Conservation (phyloP, 441 rosid genomes). For the Sinapis alba region DNA sequence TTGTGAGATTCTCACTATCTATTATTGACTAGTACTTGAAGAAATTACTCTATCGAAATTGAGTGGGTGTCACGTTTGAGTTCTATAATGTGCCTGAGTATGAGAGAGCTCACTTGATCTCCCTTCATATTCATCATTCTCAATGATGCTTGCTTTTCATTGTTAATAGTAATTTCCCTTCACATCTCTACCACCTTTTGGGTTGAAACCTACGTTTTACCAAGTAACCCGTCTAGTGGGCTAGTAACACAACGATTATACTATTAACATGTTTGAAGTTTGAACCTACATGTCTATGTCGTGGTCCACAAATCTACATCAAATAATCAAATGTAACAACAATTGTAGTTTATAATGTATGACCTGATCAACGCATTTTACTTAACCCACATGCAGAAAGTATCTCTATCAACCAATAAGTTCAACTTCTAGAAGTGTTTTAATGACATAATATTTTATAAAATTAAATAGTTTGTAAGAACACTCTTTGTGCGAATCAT, state of each 20-base stretch:
- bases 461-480: neutral
- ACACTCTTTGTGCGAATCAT: neutral
- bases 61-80: conserved; percentile 30
- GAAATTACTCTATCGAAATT: neutral
- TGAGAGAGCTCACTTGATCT: neutral
- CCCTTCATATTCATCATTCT: neutral
- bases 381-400: neutral
- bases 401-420: neutral
- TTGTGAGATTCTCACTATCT: conserved; percentile 19
- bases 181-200: neutral
- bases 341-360: neutral
- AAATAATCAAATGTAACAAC: neutral
- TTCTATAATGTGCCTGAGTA: neutral
- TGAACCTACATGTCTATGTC: neutral
- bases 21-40: conserved; percentile 1
- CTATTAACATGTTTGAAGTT: neutral
- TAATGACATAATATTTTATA: neutral
- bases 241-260: neutral
- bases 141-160: neutral
- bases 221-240: neutral
- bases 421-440: neutral
- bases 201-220: neutral
- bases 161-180: no score
- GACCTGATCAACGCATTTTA: neutral
- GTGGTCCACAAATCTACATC: neutral